phyloP scores from a whole-genome alignment of 1,284 basidiomycete species.

The Porogramme epimiltina region DNA sequence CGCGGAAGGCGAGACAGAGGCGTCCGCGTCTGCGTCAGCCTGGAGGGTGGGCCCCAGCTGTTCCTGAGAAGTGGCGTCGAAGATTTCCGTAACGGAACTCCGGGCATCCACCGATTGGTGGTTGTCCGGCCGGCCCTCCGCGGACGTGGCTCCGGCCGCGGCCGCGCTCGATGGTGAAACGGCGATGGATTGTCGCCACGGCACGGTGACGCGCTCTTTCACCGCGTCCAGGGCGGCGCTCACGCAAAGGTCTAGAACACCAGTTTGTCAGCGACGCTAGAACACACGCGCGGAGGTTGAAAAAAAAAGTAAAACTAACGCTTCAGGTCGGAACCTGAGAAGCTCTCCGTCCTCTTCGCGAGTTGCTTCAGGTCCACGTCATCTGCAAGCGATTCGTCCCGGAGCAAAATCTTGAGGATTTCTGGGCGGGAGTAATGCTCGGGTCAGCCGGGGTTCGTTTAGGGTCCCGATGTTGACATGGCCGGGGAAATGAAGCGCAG shows the following conservation, averaged over 20 bases:
- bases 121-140: too few relatives aligned
- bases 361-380: conserved; percentile 70
- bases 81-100: too few relatives aligned
- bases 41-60: too few relatives aligned
- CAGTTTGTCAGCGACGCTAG: conserved; percentile 14
- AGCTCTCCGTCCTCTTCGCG: conserved; percentile 79
- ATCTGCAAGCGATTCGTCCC: conserved; percentile 70
- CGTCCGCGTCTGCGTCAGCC: too few relatives aligned
- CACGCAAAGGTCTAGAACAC: conserved; percentile 77
- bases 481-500: not conserved
- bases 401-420: conserved; percentile 82
- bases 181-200: conserved; percentile 49
- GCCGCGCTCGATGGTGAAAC: conserved; percentile 2
- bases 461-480: not conserved
- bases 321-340: conserved; percentile 93
- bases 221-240: conserved; percentile 87
- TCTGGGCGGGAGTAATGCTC: conserved; percentile 43
- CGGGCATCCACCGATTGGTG: too few relatives aligned
- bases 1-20: too few relatives aligned
- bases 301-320: conserved; percentile 53
- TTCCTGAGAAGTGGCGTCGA: too few relatives aligned
- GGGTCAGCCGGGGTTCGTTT: not conserved
- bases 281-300: conserved; percentile 11
- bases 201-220: conserved; percentile 79
- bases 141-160: conserved; percentile 3